These are phyloP conservation scores for Sesbania bispinosa DNA, from an alignment of 306 rosid species.

Conservation along the genomic window DNA sequence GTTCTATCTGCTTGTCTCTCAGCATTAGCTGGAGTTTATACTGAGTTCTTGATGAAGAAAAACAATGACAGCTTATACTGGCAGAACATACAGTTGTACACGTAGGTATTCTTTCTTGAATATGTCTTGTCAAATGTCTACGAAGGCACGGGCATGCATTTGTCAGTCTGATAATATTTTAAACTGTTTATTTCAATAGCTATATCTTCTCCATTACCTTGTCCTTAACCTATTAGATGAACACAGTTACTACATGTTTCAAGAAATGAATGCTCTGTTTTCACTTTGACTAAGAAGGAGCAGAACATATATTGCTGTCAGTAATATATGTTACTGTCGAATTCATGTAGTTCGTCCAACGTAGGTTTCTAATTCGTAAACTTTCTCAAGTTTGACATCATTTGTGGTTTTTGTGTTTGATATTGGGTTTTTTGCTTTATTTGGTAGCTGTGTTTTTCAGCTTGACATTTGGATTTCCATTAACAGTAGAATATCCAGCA, in stretches of 20 bases:
- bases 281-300: background rate
- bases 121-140: constrained; percentile 2
- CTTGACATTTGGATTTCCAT: background rate
- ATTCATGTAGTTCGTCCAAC: background rate
- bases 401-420: background rate
- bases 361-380: constrained; percentile 7
- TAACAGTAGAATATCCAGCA: background rate
- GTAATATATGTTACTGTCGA: too few species aligned
- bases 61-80: constrained; percentile 92
- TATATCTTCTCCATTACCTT: background rate
- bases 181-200: constrained; percentile 3
- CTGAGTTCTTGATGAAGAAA: constrained; percentile 96
- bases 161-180: constrained; percentile 44
- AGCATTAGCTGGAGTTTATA: constrained; percentile 93
- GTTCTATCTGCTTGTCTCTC: constrained; percentile 92
- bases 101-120: constrained; percentile 59
- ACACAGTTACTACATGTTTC: background rate
- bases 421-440: background rate
- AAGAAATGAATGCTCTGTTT: background rate
- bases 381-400: background rate
- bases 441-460: background rate
- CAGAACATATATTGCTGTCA: background rate
- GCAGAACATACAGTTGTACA: constrained; percentile 95
- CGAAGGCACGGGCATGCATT: background rate
- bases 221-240: background rate